Percentiles rank a stretch among this genome's conserved stretches.
Conservation (phyloP, 2,329 filamentous ascomycete species). For the Pseudocercospora crystallina region DNA sequence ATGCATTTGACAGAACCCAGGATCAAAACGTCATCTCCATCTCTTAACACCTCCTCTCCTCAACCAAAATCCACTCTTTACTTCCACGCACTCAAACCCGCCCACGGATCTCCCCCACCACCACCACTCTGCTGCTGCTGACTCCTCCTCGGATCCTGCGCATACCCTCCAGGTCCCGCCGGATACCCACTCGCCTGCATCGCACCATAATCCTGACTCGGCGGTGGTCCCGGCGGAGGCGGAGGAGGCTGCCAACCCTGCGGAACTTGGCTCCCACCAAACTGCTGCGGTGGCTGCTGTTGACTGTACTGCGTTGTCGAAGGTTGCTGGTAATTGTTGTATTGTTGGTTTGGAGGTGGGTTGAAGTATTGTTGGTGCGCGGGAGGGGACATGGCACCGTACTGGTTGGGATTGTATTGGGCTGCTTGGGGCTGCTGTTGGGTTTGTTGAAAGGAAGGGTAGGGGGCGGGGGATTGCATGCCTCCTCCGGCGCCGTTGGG, state of each 20-base stretch:
- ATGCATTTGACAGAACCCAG: no score
- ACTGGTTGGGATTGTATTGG: conserved; percentile 49
- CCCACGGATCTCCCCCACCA: conserved; percentile 62
- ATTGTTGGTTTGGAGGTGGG: conserved; percentile 43
- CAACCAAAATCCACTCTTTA: conserved; percentile 34
- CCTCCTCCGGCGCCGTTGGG: conserved; percentile 21
- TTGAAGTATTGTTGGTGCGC: conserved; percentile 59
- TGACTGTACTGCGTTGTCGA: conserved; percentile 60
- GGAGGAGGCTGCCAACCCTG: conserved; percentile 67
- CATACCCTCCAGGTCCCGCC: conserved; percentile 57
- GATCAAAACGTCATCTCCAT: no score
- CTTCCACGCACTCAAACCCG: conserved; percentile 69
- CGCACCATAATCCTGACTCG: conserved; percentile 54
- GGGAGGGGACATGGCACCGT: conserved; percentile 50
- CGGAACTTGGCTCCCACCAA: conserved; percentile 43
- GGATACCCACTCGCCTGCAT: conserved; percentile 40
- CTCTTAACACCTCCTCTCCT: no score
- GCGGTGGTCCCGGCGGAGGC: conserved; percentile 64
- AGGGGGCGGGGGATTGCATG: conserved; percentile 30
- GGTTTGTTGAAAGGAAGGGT: conserved; percentile 26
- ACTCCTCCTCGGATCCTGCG: conserved; percentile 47
- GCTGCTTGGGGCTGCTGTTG: conserved; percentile 17
- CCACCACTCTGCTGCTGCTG: conserved; percentile 41
- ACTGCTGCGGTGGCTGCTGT: conserved; percentile 55
- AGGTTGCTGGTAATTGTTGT: conserved; percentile 44